phyloP scores from a whole-genome alignment of 148 eudicot genomes.

The Bassia scoparia region DNA sequence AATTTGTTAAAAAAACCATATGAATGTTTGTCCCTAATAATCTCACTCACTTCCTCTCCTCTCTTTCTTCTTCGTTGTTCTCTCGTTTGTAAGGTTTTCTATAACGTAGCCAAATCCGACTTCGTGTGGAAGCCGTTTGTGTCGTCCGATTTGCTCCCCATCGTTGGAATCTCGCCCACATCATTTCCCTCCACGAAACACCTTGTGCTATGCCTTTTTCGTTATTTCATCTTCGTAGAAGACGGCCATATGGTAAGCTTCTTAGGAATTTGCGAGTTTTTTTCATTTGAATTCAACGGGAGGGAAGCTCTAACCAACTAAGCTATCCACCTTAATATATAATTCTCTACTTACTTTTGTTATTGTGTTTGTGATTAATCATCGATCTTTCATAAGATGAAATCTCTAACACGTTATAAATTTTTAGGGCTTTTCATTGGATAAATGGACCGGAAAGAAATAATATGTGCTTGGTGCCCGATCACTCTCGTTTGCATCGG shows the following conservation, averaged over 20 bases:
- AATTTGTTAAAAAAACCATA: not conserved
- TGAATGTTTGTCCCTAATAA: not conserved
- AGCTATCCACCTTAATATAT: too few relatives aligned
- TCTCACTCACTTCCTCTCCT: not conserved
- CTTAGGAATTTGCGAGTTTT: too few relatives aligned
- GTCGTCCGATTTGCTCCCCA: not conserved
- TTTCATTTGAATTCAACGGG: too few relatives aligned
- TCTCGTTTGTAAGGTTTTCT: not conserved
- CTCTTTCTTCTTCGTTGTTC: not conserved
- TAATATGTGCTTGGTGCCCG: conserved; percentile 16
- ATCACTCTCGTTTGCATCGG: not conserved
- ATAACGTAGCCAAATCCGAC: not conserved
- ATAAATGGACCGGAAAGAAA: conserved; percentile 19
- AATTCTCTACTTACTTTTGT: too few relatives aligned
- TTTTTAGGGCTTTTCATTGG: conserved; percentile 17
- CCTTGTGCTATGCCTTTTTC: not conserved
- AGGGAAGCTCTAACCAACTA: too few relatives aligned
- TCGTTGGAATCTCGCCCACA: not conserved
- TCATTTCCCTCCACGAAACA: not conserved
- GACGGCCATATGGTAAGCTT: not conserved
- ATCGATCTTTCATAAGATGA: too few relatives aligned
- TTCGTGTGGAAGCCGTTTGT: not conserved
- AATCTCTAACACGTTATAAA: too few relatives aligned
- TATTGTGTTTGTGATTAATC: too few relatives aligned
- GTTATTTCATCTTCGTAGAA: not conserved